Percentiles rank a stretch among this genome's conserved stretches.
Evolutionary conservation across 1,284 basidiomycete genomes (phyloP).

Genomic region (Sanghuangporus weigelae): DNA sequence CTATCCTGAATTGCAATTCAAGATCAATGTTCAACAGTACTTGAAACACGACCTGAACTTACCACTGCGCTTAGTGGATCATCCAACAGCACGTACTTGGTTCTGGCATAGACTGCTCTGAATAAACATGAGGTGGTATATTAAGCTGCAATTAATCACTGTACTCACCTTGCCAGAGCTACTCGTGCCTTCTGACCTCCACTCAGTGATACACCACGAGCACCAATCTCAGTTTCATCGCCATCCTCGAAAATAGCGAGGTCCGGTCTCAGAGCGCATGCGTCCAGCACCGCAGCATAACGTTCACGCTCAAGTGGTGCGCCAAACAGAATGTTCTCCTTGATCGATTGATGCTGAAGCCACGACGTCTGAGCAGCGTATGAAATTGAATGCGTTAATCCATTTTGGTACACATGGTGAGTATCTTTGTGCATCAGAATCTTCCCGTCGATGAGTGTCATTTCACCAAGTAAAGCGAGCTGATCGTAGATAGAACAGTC

Average conservation of each 20-base stretch:
- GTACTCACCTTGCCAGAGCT: constrained; percentile 43
- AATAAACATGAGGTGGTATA: background rate
- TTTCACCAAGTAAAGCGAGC: constrained; percentile 55
- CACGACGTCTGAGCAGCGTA: constrained; percentile 85
- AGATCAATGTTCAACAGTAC: background rate
- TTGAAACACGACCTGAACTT: constrained; percentile 24
- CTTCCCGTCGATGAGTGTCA: constrained; percentile 44
- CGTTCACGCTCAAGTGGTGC: constrained; percentile 58
- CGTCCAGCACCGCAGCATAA: constrained; percentile 61
- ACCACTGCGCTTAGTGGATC: constrained; percentile 71
- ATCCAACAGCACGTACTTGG: constrained; percentile 63
- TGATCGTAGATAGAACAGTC: constrained; percentile 35
- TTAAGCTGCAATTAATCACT: background rate
- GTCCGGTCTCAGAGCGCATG: constrained; percentile 72
- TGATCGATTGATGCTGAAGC: constrained; percentile 66
- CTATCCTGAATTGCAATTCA: constrained; percentile 46
- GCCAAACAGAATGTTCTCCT: constrained; percentile 71
- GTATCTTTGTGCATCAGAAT: constrained; percentile 63
- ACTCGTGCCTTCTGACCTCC: constrained; percentile 70
- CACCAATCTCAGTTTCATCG: constrained; percentile 55
- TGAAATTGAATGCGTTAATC: constrained; percentile 70
- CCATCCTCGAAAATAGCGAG: constrained; percentile 71
- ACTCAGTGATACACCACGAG: constrained; percentile 51
- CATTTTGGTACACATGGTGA: constrained; percentile 52
- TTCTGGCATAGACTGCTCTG: constrained; percentile 60